These are phyloP conservation scores for Phytophthora aleatoria DNA, from an alignment of 352 stramenopile species.

Conservation along the genomic window DNA sequence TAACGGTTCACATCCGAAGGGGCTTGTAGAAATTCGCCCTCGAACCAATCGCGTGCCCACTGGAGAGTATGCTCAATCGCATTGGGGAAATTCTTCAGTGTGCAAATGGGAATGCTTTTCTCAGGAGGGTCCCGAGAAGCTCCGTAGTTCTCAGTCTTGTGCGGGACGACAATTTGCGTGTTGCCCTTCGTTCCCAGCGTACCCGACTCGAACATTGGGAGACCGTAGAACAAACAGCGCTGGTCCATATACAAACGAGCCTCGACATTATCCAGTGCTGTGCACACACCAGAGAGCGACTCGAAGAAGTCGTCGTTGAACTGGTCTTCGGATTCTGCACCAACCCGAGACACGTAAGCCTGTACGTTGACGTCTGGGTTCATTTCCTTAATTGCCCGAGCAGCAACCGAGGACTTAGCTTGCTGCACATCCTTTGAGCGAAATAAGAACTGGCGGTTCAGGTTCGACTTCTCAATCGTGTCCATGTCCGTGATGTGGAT, in stretches of 20 bases:
- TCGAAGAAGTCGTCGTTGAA: constrained; percentile 99
- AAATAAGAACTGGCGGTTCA: constrained; percentile 99
- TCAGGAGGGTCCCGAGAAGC: constrained; percentile 98
- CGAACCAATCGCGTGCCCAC: constrained; percentile 99
- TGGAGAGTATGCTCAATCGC: constrained; percentile 99
- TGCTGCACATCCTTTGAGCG: constrained; percentile 96
- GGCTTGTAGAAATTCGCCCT: constrained; percentile 98
- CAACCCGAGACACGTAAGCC: constrained; percentile 86
- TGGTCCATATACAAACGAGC: constrained; percentile 98
- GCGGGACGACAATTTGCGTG: constrained; percentile 91
- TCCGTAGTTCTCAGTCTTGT: constrained; percentile 97
- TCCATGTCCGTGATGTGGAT: constrained; percentile 99
- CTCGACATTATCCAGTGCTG: constrained; percentile 98
- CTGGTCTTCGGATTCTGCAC: constrained; percentile 95
- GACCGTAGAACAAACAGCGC: constrained; percentile 95
- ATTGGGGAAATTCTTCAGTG: constrained; percentile 99
- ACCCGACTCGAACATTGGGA: constrained; percentile 99
- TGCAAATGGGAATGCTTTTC: constrained; percentile 99
- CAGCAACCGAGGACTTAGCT: constrained; percentile 96
- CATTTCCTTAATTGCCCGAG: constrained; percentile 93
- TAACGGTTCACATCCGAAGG: constrained; percentile 97
- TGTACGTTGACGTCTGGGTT: constrained; percentile 95
- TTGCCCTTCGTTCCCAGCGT: constrained; percentile 99
- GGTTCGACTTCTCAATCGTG: constrained; percentile 99
- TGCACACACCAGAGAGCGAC: constrained; percentile 95